phyloP scores from a whole-genome alignment of 2,329 filamentous ascomycete genomes.

The Fusarium longipes region DNA sequence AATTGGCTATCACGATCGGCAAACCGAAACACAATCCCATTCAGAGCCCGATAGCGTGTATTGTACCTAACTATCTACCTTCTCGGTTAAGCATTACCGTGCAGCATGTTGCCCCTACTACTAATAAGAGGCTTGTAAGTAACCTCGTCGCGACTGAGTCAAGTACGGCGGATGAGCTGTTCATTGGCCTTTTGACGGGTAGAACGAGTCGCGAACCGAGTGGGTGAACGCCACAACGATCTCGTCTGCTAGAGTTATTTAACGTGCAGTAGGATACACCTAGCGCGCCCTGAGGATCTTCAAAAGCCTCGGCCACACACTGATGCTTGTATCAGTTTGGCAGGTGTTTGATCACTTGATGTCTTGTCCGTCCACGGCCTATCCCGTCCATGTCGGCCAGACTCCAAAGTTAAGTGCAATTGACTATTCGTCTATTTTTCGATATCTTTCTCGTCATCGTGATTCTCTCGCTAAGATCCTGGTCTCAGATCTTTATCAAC shows the following conservation, averaged over 20 bases:
- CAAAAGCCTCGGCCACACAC: conserved; percentile 13
- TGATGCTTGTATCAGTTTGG: conserved; percentile 19
- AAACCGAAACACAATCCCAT: conserved; percentile 1
- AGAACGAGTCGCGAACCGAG: conserved; percentile 6
- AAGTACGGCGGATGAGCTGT: conserved; percentile 14
- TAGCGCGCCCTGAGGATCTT: neutral
- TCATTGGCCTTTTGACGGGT: conserved; percentile 1
- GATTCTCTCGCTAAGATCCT: conserved; percentile 21
- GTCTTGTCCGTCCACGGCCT: neutral
- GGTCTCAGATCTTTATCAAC: conserved; percentile 18
- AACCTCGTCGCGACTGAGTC: conserved; percentile 32
- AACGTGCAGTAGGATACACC: neutral
- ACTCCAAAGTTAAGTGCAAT: neutral
- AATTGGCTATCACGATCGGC: conserved; percentile 16
- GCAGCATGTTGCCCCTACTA: neutral
- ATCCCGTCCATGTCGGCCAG: neutral
- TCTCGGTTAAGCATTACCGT: conserved; percentile 21
- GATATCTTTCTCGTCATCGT: neutral
- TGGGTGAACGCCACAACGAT: conserved; percentile 29
- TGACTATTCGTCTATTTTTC: neutral
- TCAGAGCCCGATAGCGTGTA: neutral
- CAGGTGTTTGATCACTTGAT: neutral
- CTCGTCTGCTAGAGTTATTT: neutral
- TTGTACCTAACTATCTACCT: too few species aligned
- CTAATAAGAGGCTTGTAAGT: conserved; percentile 9